Evolutionary conservation across 2,329 filamentous ascomycete genomes (phyloP), one percentile per base, ranked within the genome.

Genomic region (Aspergillus fumigatus): DNA sequence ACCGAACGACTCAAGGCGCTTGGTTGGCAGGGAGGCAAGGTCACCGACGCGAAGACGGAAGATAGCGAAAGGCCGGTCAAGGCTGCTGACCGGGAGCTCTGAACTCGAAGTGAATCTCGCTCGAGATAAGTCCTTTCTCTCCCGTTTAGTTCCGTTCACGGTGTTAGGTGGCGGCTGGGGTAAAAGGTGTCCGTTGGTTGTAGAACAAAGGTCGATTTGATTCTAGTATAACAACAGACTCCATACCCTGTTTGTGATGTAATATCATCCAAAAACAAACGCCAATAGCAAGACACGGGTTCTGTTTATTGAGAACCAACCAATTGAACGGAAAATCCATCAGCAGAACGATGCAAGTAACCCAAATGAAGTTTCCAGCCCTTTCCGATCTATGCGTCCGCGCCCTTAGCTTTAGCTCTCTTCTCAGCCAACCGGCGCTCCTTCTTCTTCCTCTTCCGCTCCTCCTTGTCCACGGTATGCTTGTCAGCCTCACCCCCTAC

Each of bases 1-100:
- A 89, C 92, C 1, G 95, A 99, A 82, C 86, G 94, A 68, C 82
- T 99, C 67, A 90, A 89, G 75, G 94, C 93, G 1, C 83, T 99
- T 59, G 88, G 90, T 62, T 99, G 93, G 92, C 86, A 87, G 70
- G 86, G 90, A 59, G 72, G 71, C 38, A 77, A 77, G 65, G 70
- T 73, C 45, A 71, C 77, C 35, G 76, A 77, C 54, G 68, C 70
- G 57, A 82, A 84, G 75, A 68, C 70, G 29, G 75, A 80, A 65
- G 82, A 84, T 61, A 79, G 78, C 58, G 77, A 84, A 52, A 82
- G 82, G 69, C 83, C 85, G 32, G 81, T 85, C 60, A 89, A 88
- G 75, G 86, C 89, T 50, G 85, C 84, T 45, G 91, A 91, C 56
- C 84, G 90, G 60, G 91, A 95, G 76, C 73, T 93, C 74, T 92